A percentile compares a stretch with the other conserved stretches of the same genome.
phyloP scores from a whole-genome alignment of 305 asterid species.

The Fraxinus albicans region DNA sequence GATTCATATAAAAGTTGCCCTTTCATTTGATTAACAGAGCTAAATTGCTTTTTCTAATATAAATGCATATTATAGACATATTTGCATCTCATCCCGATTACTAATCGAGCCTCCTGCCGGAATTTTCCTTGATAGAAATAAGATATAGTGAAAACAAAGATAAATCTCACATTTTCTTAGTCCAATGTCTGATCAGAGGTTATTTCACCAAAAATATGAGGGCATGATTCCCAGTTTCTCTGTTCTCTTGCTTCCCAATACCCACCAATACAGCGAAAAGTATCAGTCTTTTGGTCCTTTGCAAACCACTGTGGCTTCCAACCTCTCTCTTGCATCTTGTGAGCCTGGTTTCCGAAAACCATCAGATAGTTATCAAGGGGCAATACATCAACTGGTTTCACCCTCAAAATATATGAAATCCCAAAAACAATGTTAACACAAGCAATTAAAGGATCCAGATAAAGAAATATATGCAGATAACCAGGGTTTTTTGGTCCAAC shows the following conservation, averaged over 20 bases:
- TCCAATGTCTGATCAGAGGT: conserved; percentile 33
- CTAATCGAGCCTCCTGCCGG: conserved; percentile 14
- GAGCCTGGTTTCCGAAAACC: conserved; percentile 15
- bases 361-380: neutral
- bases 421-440: neutral
- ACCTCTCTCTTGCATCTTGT: conserved; percentile 60
- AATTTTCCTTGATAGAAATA: conserved; percentile 14
- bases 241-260: conserved; percentile 74
- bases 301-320: conserved; percentile 72
- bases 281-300: conserved; percentile 40
- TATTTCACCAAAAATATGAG: conserved; percentile 57
- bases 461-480: neutral
- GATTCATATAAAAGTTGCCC: neutral
- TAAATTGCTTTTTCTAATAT: conserved; percentile 25
- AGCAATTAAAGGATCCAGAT: neutral
- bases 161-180: neutral
- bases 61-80: conserved; percentile 5
- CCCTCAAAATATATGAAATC: neutral
- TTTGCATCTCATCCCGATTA: neutral
- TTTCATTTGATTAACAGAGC: conserved; percentile 13
- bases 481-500: neutral
- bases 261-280: conserved; percentile 52
- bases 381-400: neutral
- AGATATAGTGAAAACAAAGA: neutral
- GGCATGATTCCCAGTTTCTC: conserved; percentile 61